Evolutionary conservation across 169 alveolate genomes (phyloP).

Genomic region (Cryptosporidium sp.): DNA sequence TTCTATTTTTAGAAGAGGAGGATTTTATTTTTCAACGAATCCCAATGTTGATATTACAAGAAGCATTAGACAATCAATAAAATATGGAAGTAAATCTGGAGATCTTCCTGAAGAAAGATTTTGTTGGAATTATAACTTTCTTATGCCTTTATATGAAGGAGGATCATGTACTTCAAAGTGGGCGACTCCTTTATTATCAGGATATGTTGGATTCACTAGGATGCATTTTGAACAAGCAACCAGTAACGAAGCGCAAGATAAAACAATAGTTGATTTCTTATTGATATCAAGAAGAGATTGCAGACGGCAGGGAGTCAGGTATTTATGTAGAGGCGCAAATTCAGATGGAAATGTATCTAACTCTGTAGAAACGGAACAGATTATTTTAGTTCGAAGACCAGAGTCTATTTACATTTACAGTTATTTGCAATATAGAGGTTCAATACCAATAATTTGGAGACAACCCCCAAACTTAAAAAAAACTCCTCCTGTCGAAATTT

Average conservation of each 20-base stretch:
- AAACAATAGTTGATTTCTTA: conserved; percentile 43
- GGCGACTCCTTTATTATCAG: conserved; percentile 66
- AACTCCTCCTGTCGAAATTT: conserved; percentile 84
- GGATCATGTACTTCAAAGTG: conserved; percentile 62
- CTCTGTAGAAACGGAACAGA: conserved; percentile 96
- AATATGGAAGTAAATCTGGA: conserved; percentile 25
- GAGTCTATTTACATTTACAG: conserved; percentile 84
- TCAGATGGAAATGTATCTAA: conserved; percentile 88
- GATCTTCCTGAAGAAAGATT: conserved; percentile 71
- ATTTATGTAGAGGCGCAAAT: conserved; percentile 93
- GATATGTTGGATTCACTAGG: conserved; percentile 52
- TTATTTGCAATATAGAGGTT: conserved; percentile 94
- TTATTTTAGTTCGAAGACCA: conserved; percentile 83
- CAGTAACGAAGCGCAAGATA: not conserved
- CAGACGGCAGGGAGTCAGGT: conserved; percentile 95
- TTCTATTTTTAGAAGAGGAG: conserved; percentile 68
- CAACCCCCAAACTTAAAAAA: conserved; percentile 87
- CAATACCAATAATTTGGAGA: conserved; percentile 95
- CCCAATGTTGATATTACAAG: conserved; percentile 32
- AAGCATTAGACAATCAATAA: conserved; percentile 52
- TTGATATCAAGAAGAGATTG: conserved; percentile 92
- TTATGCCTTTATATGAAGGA: conserved; percentile 56
- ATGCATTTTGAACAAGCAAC: conserved; percentile 4
- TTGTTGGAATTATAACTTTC: conserved; percentile 63
- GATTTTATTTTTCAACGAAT: conserved; percentile 58